Conservation (phyloP, 805 yeast species). For the Wickerhamiella brachini region DNA sequence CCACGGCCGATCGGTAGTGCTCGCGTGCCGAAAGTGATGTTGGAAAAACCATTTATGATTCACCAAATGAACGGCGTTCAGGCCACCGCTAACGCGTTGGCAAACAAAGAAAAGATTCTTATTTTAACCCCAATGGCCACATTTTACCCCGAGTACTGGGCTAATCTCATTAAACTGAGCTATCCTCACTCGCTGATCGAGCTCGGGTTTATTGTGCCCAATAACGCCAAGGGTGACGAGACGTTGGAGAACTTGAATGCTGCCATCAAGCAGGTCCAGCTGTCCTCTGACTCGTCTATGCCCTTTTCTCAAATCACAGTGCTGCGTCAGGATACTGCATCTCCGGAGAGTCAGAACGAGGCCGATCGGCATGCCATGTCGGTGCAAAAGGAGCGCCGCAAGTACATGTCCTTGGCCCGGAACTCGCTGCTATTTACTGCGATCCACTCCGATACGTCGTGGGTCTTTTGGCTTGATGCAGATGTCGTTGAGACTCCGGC, state of each 20-base stretch:
- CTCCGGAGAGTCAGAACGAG: conserved; percentile 61
- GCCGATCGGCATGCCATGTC: conserved; percentile 79
- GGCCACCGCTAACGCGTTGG: conserved; percentile 56
- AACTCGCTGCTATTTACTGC: conserved; percentile 84
- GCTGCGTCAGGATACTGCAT: conserved; percentile 72
- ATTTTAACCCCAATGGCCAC: conserved; percentile 83
- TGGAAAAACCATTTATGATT: conserved; percentile 17
- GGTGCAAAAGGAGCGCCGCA: conserved; percentile 79
- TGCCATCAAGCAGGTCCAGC: conserved; percentile 60
- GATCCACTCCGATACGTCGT: conserved; percentile 74
- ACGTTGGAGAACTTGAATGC: conserved; percentile 60
- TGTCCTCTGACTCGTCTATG: conserved; percentile 39
- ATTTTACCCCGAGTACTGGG: conserved; percentile 81
- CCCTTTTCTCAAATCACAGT: conserved; percentile 77
- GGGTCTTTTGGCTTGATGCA: conserved; percentile 95
- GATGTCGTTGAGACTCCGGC: conserved; percentile 85
- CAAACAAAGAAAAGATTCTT: conserved; percentile 68
- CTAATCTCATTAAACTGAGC: conserved; percentile 53
- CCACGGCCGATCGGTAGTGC: conserved; percentile 14
- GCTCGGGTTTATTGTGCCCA: conserved; percentile 83
- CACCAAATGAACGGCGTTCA: conserved; percentile 57
- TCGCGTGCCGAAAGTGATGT: conserved; percentile 16
- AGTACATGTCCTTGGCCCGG: conserved; percentile 87
- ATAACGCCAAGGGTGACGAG: conserved; percentile 65
- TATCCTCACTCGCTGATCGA: conserved; percentile 81